Conservation (phyloP, 2,329 filamentous ascomycete species). For the Penicillium italicum region DNA sequence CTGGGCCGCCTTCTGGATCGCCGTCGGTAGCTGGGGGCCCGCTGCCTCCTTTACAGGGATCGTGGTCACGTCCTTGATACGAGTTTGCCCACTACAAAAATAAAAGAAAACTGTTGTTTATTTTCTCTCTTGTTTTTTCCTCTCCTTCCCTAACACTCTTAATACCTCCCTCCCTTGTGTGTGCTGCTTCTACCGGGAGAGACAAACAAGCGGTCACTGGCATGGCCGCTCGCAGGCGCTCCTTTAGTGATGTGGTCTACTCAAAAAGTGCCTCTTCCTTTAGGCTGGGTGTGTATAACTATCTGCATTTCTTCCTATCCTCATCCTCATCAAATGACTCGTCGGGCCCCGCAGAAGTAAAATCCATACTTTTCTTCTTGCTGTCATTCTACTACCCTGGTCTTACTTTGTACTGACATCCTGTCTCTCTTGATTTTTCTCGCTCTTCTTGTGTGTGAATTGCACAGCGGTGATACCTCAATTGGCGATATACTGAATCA, state of each 20-base stretch:
- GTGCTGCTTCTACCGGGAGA: not conserved
- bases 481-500: slow-evolving; percentile 13
- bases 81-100: not conserved
- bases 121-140: slow-evolving; percentile 12
- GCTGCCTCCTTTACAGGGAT: slow-evolving; percentile 22
- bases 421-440: not conserved
- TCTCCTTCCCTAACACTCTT: slow-evolving; percentile 7
- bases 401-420: not conserved
- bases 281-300: slow-evolving; percentile 13
- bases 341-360: not conserved
- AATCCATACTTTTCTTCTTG: not conserved
- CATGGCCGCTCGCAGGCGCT: slow-evolving; percentile 10
- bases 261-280: not conserved
- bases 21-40: slow-evolving; percentile 16
- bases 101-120: not conserved
- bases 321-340: not conserved
- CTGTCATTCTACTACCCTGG: not conserved
- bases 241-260: not conserved
- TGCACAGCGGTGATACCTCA: slow-evolving; percentile 18
- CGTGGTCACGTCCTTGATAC: slow-evolving; percentile 19
- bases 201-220: slow-evolving; percentile 17
- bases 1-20: slow-evolving; percentile 8
- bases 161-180: not conserved
- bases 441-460: slow-evolving; percentile 3
- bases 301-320: slow-evolving; percentile 5